Evolutionary conservation across 306 rosid genomes (phyloP), one percentile per base, ranked within the genome.

Genomic region (Pachyrhizus erosus): DNA sequence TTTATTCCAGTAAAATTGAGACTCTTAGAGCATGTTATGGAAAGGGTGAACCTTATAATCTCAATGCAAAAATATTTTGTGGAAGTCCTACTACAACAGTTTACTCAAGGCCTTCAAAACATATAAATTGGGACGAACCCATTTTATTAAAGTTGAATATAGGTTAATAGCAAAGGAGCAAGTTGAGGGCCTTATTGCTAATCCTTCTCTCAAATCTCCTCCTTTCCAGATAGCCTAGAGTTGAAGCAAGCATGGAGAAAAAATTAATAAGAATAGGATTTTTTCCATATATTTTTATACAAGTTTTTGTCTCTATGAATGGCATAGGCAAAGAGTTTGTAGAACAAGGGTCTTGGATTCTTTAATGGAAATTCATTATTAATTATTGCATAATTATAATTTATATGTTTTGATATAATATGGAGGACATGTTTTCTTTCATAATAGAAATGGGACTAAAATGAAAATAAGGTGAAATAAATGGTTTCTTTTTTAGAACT

Each of bases 111-210:
- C 39, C 7, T 34, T 34, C 39, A 34, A 34, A 34, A 34, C 39
- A 34, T 33, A 33, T 34, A 34, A 34, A 34, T 42, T 87, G 89
- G 89, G 92, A 87, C 45, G 92, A 86, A 23, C 31, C 83, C 89
- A 85, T 68, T 83, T 75, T 9, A 87, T 88, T 2, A 87, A 87
- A 62, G 90, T 85, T 3, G 83, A 89, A 26, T 87, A 87, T 80
- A 45, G 49, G 7, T 9, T 37, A 31, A 81, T 89, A 24, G 79
- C 88, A 9, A 49, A 58, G 11, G 80, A 81, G 29, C 21, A 87
- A 26, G 27, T 85, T 8, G 10, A 71, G 42, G 86, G 85, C 17
- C 55, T 58, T 14, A 84, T 87, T 45, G 39, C 89, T 34, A 9
- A 62, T 42, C 80, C 79, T n/a, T 81, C 83, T 58, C 64, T 57